These are phyloP conservation scores for Clonostachys sp. DNA, from an alignment of 2,329 filamentous ascomycete species.

Conservation along the genomic window DNA sequence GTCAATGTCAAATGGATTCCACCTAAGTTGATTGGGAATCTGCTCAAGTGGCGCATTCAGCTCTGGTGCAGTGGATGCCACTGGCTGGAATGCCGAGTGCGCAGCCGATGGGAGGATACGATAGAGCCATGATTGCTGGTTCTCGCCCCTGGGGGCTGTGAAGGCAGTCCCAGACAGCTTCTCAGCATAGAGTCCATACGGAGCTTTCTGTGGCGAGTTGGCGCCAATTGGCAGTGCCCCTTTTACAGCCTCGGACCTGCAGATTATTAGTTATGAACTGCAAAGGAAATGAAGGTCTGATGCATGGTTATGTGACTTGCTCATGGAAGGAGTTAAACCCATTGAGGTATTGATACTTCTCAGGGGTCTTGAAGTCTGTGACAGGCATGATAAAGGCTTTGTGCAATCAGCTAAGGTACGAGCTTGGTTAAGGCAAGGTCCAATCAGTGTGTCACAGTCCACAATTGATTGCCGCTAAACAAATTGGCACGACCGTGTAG, in stretches of 20 bases:
- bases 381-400: conserved; percentile 34
- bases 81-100: conserved; percentile 48
- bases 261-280: not conserved
- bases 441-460: no score
- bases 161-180: conserved; percentile 71
- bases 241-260: conserved; percentile 71
- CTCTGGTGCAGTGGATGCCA: conserved; percentile 20
- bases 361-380: conserved; percentile 39
- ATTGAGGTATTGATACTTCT: conserved; percentile 70
- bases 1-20: conserved; percentile 59
- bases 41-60: conserved; percentile 14
- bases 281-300: not conserved
- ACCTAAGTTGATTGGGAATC: conserved; percentile 73
- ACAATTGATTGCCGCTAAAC: no score
- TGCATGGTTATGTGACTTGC: conserved; percentile 36
- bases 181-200: conserved; percentile 76
- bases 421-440: no score
- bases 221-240: conserved; percentile 69
- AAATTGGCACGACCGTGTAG: no score
- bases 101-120: conserved; percentile 61
- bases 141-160: conserved; percentile 63
- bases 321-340: conserved; percentile 76
- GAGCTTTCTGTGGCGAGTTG: conserved; percentile 78
- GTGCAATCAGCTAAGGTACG: no score
- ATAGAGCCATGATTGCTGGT: conserved; percentile 70